These are phyloP conservation scores for Mallotus nudiflorus DNA, from an alignment of 345 rosid genomes.

Conservation along the genomic window DNA sequence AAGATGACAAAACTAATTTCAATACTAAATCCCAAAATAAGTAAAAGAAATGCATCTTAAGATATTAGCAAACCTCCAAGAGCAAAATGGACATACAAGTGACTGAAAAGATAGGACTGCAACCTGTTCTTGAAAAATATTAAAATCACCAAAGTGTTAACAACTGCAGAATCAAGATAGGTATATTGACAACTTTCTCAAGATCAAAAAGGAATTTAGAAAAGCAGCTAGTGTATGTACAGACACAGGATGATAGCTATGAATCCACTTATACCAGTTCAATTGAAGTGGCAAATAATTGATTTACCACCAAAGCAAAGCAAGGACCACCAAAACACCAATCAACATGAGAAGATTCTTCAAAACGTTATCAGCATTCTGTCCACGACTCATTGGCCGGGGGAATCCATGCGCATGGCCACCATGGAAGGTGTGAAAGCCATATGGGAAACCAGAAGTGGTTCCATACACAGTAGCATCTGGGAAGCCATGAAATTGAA, in stretches of 20 bases:
- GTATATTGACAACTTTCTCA: constrained; percentile 14
- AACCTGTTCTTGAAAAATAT: not conserved
- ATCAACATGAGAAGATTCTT: constrained; percentile 55
- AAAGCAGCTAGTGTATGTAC: constrained; percentile 18
- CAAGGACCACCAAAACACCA: constrained; percentile 53
- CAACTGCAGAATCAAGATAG: not conserved
- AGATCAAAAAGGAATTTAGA: constrained; percentile 10
- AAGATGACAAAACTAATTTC: not conserved
- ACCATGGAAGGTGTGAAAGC: constrained; percentile 52
- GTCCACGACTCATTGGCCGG: constrained; percentile 35
- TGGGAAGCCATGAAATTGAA: constrained; percentile 72
- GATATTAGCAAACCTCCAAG: not conserved
- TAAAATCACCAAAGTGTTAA: not conserved
- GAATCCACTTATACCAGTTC: not conserved
- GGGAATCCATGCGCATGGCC: constrained; percentile 51
- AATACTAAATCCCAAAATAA: not conserved
- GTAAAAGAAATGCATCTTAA: too few relatives aligned
- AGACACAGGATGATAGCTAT: not conserved
- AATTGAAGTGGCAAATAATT: constrained; percentile 4
- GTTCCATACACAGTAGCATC: constrained; percentile 69
- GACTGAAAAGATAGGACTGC: not conserved
- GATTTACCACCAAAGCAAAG: constrained; percentile 53
- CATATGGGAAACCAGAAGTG: constrained; percentile 59
- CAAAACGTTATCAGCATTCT: constrained; percentile 53
- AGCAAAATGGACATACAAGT: not conserved